These are phyloP conservation scores for Xylaria castorea DNA, from an alignment of 495 filamentous ascomycete genomes.

Conservation along the genomic window DNA sequence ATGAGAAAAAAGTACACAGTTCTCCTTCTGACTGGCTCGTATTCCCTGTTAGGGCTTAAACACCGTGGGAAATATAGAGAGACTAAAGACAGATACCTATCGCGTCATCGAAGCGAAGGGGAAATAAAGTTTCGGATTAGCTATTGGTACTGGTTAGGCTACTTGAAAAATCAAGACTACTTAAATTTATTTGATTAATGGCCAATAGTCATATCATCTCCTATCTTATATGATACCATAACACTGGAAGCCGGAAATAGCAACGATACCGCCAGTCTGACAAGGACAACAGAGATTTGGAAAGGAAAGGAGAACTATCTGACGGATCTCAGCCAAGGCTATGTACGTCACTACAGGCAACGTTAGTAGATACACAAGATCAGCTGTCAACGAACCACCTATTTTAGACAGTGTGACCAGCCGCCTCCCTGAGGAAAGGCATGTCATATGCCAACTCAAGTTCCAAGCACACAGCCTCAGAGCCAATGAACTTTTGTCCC, in stretches of 20 bases:
- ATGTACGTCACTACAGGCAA: neutral
- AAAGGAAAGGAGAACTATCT: neutral
- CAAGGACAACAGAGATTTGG: neutral
- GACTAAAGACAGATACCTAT: neutral
- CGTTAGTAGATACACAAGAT: neutral
- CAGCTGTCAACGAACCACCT: neutral
- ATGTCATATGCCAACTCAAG: neutral
- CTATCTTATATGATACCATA: neutral
- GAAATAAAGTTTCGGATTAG: neutral
- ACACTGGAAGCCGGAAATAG: neutral
- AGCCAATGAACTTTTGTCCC: slow-evolving; percentile 4
- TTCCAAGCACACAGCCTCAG: neutral
- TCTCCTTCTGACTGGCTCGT: neutral
- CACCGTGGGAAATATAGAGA: neutral
- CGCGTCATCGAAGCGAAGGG: neutral
- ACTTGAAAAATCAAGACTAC: neutral
- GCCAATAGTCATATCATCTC: neutral
- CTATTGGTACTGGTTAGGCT: neutral
- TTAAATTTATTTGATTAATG: neutral
- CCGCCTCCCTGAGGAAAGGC: neutral
- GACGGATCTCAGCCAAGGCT: neutral
- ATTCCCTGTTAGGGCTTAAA: neutral
- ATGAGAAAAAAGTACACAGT: neutral
- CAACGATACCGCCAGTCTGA: neutral
- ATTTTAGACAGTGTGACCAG: neutral